Evolutionary conservation across 352 stramenopile genomes (phyloP), one percentile per base, ranked within the genome.

Genomic region (Phytophthora sp.): DNA sequence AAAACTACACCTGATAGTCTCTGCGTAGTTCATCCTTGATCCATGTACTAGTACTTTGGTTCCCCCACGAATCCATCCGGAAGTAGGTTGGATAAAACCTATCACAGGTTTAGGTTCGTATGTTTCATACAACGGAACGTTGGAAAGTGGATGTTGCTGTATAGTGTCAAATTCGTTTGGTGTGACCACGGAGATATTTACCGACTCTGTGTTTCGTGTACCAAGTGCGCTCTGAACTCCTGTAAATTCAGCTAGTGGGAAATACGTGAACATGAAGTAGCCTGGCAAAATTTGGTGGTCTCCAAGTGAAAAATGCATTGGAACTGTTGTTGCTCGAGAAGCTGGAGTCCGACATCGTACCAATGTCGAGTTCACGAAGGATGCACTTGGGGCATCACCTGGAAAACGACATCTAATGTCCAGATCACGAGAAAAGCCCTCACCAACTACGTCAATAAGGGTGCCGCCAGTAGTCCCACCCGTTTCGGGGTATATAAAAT

Each of bases 331-430:
- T 13, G 68, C 39, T 5, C 27, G 41, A 52, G 66, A 66, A n/a
- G 59, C 45, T 9, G 78, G 73, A 1, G 71, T 69, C 24, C 54
- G 67, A 32, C 76, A 87, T 8, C 46, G 73, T 21, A 84, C 46
- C 27, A 82, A 53, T 3, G 70, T 77, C 5, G 58, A 23, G 17
- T 85, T 84, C 10, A 85, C 62, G 51, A 71, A 78, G 11, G 35
- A 67, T 12, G 46, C 62, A 15, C 15, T 18, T 18, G 27, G 28
- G 2, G 20, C 21, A 27, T 51, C 43, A 13, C 28, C 46, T 11
- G 63, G 52, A 41, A 87, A 67, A 15, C 55, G 42, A 39, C 76
- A 86, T 2, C 49, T 51, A 1, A 84, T 43, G 15, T 66, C 38
- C 0, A 58, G 28, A 32, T 66, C 66, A 23, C 18, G 60, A 23